These are phyloP conservation scores for Didymella pinodella DNA, from an alignment of 2,329 filamentous ascomycete genomes.

Conservation along the genomic window DNA sequence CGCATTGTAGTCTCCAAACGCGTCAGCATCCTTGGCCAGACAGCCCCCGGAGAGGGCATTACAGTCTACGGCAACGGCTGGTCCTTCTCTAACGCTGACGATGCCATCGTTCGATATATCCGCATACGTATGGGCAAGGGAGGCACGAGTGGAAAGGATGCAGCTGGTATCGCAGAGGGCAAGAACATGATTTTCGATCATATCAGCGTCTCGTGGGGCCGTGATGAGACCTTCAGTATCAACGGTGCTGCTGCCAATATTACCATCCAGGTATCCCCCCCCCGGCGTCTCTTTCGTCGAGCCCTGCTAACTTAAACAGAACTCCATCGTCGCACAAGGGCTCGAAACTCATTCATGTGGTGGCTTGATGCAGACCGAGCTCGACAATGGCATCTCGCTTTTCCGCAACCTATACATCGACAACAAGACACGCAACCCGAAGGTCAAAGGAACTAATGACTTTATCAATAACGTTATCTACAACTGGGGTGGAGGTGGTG, in stretches of 20 bases:
- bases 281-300: not conserved
- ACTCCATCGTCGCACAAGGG: constrained; percentile 63
- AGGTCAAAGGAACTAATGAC: constrained; percentile 65
- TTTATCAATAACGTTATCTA: constrained; percentile 62
- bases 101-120: constrained; percentile 64
- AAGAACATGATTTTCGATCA: constrained; percentile 66
- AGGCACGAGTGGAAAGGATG: constrained; percentile 63
- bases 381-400: constrained; percentile 58
- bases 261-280: constrained; percentile 52
- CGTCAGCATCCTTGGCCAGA: constrained; percentile 61
- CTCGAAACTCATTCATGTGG: constrained; percentile 63
- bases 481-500: constrained; percentile 64
- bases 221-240: constrained; percentile 64
- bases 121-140: constrained; percentile 63
- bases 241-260: constrained; percentile 58
- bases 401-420: constrained; percentile 66
- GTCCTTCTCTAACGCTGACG: constrained; percentile 61
- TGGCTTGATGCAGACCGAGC: constrained; percentile 59
- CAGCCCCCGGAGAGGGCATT: constrained; percentile 59
- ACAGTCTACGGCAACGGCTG: constrained; percentile 64
- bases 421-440: constrained; percentile 66
- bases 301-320: constrained; percentile 17
- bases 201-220: constrained; percentile 62
- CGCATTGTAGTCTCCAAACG: constrained; percentile 59
- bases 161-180: constrained; percentile 62